Evolutionary conservation across 2,329 filamentous ascomycete species (phyloP), one percentile per base, ranked within the genome.

Genomic region (Chaetomiaceae sp.): DNA sequence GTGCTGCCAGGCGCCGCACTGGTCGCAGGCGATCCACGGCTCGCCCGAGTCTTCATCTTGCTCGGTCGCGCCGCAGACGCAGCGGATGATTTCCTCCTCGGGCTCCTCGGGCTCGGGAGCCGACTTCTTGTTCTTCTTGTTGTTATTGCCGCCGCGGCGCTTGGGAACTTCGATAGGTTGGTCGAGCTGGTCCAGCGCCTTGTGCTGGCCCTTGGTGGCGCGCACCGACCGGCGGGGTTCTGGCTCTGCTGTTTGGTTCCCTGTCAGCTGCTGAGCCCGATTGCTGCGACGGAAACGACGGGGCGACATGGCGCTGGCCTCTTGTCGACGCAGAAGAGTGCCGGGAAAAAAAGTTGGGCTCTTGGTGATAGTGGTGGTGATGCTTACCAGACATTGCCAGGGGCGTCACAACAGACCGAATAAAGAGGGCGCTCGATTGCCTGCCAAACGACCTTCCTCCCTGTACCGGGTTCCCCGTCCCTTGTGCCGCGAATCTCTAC

Each of bases 131-230:
- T 68, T 70, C 57, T 71, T 71, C 58, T 68, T 65, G 42, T 56
- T 55, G 26, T 68, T 65, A 41, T 56, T 55, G 26, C 62, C 62
- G 26, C 49, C 49, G 42, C 72, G 73, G 60, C 69, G 69, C 61
- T 83, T 83, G 44, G 76, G 69, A 8, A 68, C 65, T 47, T 77
- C 72, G 49, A 70, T 62, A 3, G 71, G 71, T 51, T 76, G 73
- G 49, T 88, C 85, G 57, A 86, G 77, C 46, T 84, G 75, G 62
- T 95, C 89, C 58, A 88, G 83, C 55, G 86, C 85, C 68, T 95
- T 95, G 68, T 97, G 89, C 60, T 96, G 90, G 63, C 93, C 93
- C 65, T 98, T 98, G 54, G 93, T 98, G 60, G 91, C 89, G 61
- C 93, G 86, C 55, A 93, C 90, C 35, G 93, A 98, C 63, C 93